These are phyloP conservation scores for Dendrobium catenatum DNA, from an alignment of 106 monocot species.

Conservation along the genomic window DNA sequence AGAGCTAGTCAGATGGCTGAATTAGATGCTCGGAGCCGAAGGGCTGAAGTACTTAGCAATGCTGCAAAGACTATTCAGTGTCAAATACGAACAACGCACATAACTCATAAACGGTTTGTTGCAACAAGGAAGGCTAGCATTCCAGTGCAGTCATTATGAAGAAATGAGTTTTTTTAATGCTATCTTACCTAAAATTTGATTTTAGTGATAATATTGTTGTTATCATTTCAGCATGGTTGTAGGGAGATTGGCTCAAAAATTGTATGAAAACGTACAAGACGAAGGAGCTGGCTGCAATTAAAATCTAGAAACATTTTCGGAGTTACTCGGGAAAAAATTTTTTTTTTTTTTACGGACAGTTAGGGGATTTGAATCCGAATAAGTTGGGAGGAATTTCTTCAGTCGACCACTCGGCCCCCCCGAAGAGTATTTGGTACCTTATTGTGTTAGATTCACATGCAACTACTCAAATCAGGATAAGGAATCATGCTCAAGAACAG, in stretches of 20 bases:
- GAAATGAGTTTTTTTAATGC: constrained; percentile 42
- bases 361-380: too few species aligned
- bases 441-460: too few species aligned
- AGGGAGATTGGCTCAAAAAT: constrained; percentile 81
- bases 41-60: constrained; percentile 79
- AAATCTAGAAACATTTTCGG: constrained; percentile 73
- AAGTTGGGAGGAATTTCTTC: too few species aligned
- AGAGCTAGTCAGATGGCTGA: constrained; percentile 99
- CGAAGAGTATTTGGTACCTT: too few species aligned
- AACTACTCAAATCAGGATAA: too few species aligned
- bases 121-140: constrained; percentile 58
- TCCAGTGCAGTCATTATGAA: constrained; percentile 64
- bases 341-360: too few species aligned
- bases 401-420: too few species aligned
- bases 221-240: constrained; percentile 20
- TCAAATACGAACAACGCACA: constrained; percentile 79
- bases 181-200: neutral
- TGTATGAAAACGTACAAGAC: constrained; percentile 45
- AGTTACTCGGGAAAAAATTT: constrained; percentile 46
- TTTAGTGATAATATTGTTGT: neutral
- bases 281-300: constrained; percentile 71
- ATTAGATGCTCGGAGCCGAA: constrained; percentile 54
- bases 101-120: constrained; percentile 70
- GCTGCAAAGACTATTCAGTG: constrained; percentile 87
- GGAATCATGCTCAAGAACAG: too few species aligned